Conservation (phyloP, 1,139 yeast species). For the Taphrina pruni region DNA sequence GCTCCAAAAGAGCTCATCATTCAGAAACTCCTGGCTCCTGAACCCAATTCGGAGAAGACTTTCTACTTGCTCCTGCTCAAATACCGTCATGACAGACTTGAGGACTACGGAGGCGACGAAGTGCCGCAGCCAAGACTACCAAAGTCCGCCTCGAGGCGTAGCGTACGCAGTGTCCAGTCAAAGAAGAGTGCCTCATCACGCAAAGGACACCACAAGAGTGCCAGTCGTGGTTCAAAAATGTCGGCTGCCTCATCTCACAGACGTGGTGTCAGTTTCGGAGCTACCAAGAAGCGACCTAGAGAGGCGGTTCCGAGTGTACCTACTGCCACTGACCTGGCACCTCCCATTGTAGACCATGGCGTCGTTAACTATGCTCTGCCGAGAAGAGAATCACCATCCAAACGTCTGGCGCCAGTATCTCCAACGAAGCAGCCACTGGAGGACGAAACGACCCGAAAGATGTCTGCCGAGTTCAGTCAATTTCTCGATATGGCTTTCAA, state of each 20-base stretch:
- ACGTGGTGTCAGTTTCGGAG: slow-evolving; percentile 32
- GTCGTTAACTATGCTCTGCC: slow-evolving; percentile 26
- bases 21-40: slow-evolving; percentile 63
- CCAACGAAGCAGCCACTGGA: slow-evolving; percentile 22
- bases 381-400: slow-evolving; percentile 27
- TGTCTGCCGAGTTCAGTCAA: slow-evolving; percentile 43
- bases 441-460: slow-evolving; percentile 35
- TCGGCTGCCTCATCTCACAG: slow-evolving; percentile 33
- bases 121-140: slow-evolving; percentile 28
- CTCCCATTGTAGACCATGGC: slow-evolving; percentile 6
- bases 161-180: slow-evolving; percentile 24
- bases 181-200: slow-evolving; percentile 37
- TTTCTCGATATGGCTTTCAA: slow-evolving; percentile 42
- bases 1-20: slow-evolving; percentile 68
- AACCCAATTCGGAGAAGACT: slow-evolving; percentile 79
- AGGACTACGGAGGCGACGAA: slow-evolving; percentile 44
- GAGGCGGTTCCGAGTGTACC: slow-evolving; percentile 13
- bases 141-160: slow-evolving; percentile 32
- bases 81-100: slow-evolving; percentile 77
- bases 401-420: slow-evolving; percentile 15
- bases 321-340: slow-evolving; percentile 1
- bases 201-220: slow-evolving; percentile 34
- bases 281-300: slow-evolving; percentile 10
- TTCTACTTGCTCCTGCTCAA: slow-evolving; percentile 82
- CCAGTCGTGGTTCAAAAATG: slow-evolving; percentile 28